Evolutionary conservation across 2,329 filamentous ascomycete genomes (phyloP).

Genomic region (Colletotrichum zoysiae): DNA sequence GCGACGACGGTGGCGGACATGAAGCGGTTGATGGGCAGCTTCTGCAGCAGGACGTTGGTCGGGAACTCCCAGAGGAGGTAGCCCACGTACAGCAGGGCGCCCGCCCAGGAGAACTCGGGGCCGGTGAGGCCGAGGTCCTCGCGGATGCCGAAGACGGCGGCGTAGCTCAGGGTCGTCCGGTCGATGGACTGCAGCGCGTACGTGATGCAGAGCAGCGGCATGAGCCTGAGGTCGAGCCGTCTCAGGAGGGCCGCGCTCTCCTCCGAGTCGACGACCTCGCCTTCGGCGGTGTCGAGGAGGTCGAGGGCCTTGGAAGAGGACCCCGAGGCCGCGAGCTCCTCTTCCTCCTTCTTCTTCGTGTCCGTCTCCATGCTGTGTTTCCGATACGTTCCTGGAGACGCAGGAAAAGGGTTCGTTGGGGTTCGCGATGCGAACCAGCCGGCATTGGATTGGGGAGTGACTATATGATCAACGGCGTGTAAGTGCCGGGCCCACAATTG

Average conservation of each 20-base stretch:
- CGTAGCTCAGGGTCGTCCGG: constrained; percentile 51
- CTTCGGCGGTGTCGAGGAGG: constrained; percentile 31
- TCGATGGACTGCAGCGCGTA: constrained; percentile 29
- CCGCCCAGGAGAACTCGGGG: constrained; percentile 69
- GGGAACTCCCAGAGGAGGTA: constrained; percentile 72
- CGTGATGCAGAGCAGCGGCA: constrained; percentile 44
- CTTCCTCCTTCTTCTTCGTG: constrained; percentile 23
- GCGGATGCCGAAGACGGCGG: constrained; percentile 66
- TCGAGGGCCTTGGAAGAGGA: constrained; percentile 28
- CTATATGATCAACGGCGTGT: constrained; percentile 16
- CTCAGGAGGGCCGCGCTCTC: constrained; percentile 22
- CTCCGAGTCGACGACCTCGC: constrained; percentile 18
- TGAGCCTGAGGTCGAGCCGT: constrained; percentile 45
- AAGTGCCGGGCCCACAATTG: not conserved
- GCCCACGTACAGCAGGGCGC: constrained; percentile 69
- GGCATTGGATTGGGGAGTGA: not conserved
- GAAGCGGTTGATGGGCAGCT: constrained; percentile 45
- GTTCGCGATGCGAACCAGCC: not conserved
- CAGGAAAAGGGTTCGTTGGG: not conserved
- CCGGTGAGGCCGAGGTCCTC: constrained; percentile 63
- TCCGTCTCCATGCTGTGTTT: not conserved
- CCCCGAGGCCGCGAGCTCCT: constrained; percentile 17
- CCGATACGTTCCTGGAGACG: not conserved
- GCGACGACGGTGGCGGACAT: constrained; percentile 49
- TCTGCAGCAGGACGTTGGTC: constrained; percentile 68